A percentile compares a stretch with the other conserved stretches of the same genome.
Evolutionary conservation across 108 stramenopile genomes (phyloP).

Genomic region (Skeletonema potamos): DNA sequence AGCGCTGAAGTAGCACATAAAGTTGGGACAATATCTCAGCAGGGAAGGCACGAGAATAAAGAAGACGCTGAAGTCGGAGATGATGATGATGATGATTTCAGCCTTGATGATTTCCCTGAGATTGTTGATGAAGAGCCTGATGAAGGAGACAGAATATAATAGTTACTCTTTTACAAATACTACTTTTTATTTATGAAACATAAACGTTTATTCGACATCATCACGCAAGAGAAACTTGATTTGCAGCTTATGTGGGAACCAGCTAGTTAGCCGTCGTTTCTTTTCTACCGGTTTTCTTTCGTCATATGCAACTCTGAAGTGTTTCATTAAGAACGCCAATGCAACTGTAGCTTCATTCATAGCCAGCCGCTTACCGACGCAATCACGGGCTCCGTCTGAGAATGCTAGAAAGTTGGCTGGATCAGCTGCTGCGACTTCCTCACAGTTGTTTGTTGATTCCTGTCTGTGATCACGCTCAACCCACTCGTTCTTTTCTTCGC

Average conservation of each 20-base stretch:
- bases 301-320: not conserved
- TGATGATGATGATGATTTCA: constrained; percentile 21
- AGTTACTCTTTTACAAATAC: not conserved
- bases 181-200: not conserved
- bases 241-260: not conserved
- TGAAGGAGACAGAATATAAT: constrained; percentile 40
- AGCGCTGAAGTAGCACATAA: not conserved
- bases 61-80: not conserved
- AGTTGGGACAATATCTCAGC: not conserved
- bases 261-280: not conserved
- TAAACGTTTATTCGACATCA: not conserved
- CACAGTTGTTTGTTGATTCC: not conserved
- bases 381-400: not conserved
- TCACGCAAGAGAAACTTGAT: not conserved
- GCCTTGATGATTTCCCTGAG: constrained; percentile 45
- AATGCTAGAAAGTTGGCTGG: not conserved
- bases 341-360: not conserved
- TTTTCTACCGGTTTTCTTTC: not conserved
- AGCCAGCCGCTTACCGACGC: not conserved
- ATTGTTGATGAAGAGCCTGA: constrained; percentile 47
- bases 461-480: not conserved
- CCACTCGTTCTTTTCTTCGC: not conserved
- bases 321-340: not conserved
- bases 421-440: not conserved
- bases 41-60: not conserved